Evolutionary conservation across 1,139 yeast species (phyloP).

Genomic region (Yamadazyma epiphylla): DNA sequence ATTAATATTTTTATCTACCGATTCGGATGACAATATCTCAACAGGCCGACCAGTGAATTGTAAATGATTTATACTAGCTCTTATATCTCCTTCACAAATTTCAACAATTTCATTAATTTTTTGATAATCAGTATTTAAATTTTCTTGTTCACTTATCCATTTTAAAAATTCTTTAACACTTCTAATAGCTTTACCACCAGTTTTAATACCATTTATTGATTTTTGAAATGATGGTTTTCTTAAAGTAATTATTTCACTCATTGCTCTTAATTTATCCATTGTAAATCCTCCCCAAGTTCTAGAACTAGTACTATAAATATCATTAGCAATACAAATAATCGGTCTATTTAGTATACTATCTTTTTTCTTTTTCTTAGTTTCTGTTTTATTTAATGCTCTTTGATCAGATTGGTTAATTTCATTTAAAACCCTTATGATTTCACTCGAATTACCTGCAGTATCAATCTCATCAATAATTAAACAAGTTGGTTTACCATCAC

Average conservation of each 20-base stretch:
- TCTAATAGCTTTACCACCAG: slow-evolving; percentile 34
- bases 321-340: slow-evolving; percentile 89
- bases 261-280: slow-evolving; percentile 68
- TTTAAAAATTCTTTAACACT: slow-evolving; percentile 40
- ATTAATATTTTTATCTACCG: slow-evolving; percentile 8
- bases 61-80: slow-evolving; percentile 80
- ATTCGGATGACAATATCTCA: slow-evolving; percentile 6
- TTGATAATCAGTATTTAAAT: slow-evolving; percentile 28
- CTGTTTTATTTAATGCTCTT: slow-evolving; percentile 31
- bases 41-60: slow-evolving; percentile 55
- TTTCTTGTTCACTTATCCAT: slow-evolving; percentile 29
- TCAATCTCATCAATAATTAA: slow-evolving; percentile 88
- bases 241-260: slow-evolving; percentile 69
- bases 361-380: slow-evolving; percentile 19
- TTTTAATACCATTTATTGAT: slow-evolving; percentile 29
- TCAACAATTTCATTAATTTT: slow-evolving; percentile 55
- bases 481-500: slow-evolving; percentile 65
- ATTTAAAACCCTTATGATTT: slow-evolving; percentile 65
- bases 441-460: slow-evolving; percentile 72
- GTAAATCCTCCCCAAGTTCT: slow-evolving; percentile 36
- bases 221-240: slow-evolving; percentile 51
- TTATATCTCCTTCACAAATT: slow-evolving; percentile 74
- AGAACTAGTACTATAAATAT: slow-evolving; percentile 55
- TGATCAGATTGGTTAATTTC: slow-evolving; percentile 62
- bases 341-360: slow-evolving; percentile 64